A percentile compares a stretch with the other conserved stretches of the same genome.
Conservation (phyloP, 1,284 basidiomycete species). For the Ustilago shanxiensis region DNA sequence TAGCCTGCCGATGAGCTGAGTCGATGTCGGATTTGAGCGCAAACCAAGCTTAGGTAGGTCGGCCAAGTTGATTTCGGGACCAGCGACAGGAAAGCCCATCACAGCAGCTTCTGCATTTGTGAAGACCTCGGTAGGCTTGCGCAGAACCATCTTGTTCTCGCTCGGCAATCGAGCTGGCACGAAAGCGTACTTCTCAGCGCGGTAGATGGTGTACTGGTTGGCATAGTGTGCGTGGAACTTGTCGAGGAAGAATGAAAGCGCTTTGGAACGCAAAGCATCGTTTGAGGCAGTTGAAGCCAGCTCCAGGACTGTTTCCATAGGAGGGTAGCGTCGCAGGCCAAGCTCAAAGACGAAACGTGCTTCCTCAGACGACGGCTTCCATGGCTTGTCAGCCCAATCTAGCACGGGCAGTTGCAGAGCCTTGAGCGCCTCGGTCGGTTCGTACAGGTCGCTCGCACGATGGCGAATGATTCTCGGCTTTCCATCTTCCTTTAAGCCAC, state of each 20-base stretch:
- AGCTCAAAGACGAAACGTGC: slow-evolving; percentile 86
- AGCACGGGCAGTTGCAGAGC: slow-evolving; percentile 83
- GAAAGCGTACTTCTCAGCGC: slow-evolving; percentile 74
- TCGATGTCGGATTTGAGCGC: slow-evolving; percentile 79
- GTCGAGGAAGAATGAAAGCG: slow-evolving; percentile 64
- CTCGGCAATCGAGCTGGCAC: slow-evolving; percentile 75
- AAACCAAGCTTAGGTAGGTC: slow-evolving; percentile 80
- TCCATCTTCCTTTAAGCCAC: slow-evolving; percentile 57
- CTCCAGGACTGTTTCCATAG: slow-evolving; percentile 75
- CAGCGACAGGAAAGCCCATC: slow-evolving; percentile 81
- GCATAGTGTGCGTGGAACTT: slow-evolving; percentile 57
- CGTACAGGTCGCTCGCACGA: slow-evolving; percentile 74
- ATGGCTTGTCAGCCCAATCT: slow-evolving; percentile 80
- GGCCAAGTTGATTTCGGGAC: slow-evolving; percentile 73
- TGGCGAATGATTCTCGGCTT: slow-evolving; percentile 58
- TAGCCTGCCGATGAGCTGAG: slow-evolving; percentile 78
- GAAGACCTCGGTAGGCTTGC: slow-evolving; percentile 83
- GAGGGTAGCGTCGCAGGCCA: slow-evolving; percentile 81
- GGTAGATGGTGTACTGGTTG: slow-evolving; percentile 49
- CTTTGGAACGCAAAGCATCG: slow-evolving; percentile 43
- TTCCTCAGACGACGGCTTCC: slow-evolving; percentile 69
- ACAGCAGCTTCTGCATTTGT: slow-evolving; percentile 78
- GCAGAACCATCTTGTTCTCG: slow-evolving; percentile 74
- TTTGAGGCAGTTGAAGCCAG: slow-evolving; percentile 47
- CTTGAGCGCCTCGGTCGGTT: slow-evolving; percentile 82